Evolutionary conservation across 805 yeast genomes (phyloP), one percentile per base, ranked within the genome.

Genomic region (Saccharomycopsis vini): DNA sequence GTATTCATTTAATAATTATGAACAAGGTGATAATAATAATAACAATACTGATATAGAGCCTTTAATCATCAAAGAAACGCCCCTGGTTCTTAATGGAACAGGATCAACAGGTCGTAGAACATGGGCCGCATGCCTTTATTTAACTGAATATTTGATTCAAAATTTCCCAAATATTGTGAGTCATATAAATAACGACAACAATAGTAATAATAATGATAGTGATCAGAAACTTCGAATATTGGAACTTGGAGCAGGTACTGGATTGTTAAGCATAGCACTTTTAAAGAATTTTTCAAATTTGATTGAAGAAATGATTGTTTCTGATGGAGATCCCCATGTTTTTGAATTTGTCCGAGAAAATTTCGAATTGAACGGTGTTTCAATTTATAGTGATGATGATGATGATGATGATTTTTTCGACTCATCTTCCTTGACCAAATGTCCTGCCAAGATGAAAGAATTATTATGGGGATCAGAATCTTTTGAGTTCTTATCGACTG

Each of bases 221-320:
- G 16, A 34, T 3, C 13, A 15, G 2, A n/a, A 22, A 6, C 13
- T 36, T 22, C 56, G 55, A 0, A 62, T 83, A 0, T 56, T 85
- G 9, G 97, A 89, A 54, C 58, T 89, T 20, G 97, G 97, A 0
- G 73, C 92, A 9, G 97, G 97, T 0, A 87, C 97, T 0, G 97
- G 96, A 0, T 62, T 90, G 5, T 80, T 84, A 1, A 77, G 89
- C 1, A 49, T 82, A 24, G 60, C 56, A 3, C 6, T 56, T 3
- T 31, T 50, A 20, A 50, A 51, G 33, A 44, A 48, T 36, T 46
- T 39, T 22, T 34, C 20, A 5, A 34, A 36, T 10, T 38, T 21
- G 19, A 39, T 52, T 12, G 43, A 33, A 3, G 47, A 42, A 20
- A 30, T 54, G 3, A 51, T 50, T 36, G 56, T 60, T 2, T 62